Evolutionary conservation across 2,329 filamentous ascomycete genomes (phyloP), one percentile per base, ranked within the genome.

Genomic region (Tolypocladium tundrense): DNA sequence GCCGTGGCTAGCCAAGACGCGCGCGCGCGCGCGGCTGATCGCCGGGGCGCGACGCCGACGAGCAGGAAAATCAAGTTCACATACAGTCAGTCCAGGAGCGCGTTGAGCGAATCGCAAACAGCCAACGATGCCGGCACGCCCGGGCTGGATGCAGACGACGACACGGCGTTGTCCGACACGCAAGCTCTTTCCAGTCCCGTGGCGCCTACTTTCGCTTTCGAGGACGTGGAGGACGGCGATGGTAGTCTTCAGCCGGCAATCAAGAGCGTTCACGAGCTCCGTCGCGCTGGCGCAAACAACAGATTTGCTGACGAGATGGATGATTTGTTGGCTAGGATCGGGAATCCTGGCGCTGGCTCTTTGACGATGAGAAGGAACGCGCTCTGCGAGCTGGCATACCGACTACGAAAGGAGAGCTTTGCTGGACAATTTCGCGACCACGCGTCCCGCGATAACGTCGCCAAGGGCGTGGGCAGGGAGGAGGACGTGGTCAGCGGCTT

Each of bases 361-460:
- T 74, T 75, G 4, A 82, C 82, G 0, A 74, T 82, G 65, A 75
- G 85, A 61, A 76, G 84, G 56, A 79, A 79, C 56, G 83, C 82
- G 1, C 71, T 88, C 48, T 70, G 87, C 5, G 84, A 88, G 61
- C 69, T 88, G 48, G 79, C 79, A 1, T 76, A 79, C 51, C 85
- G 83, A 64, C 75, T 87, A 48, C 79, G 80, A 54, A 76, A 86
- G 54, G 85, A 85, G 64, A 77, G 76, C 1, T 91, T 89, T 64
- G 75, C 83, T 35, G 77, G 79, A 21, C 86, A 88, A 60, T 91
- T 96, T 65, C 79, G 88, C 24, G 86, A 91, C 60, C 86, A 90
- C 63, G 84, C 85, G 8, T 83, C 88, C 58, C 88, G 90, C 60
- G 80, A 85, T 57, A 82, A 81, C 37, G 76, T 97, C 19, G 81